A percentile compares a stretch with the other conserved stretches of the same genome.
Conservation (phyloP, 2,329 filamentous ascomycete species). For the Scytalidium sp. region DNA sequence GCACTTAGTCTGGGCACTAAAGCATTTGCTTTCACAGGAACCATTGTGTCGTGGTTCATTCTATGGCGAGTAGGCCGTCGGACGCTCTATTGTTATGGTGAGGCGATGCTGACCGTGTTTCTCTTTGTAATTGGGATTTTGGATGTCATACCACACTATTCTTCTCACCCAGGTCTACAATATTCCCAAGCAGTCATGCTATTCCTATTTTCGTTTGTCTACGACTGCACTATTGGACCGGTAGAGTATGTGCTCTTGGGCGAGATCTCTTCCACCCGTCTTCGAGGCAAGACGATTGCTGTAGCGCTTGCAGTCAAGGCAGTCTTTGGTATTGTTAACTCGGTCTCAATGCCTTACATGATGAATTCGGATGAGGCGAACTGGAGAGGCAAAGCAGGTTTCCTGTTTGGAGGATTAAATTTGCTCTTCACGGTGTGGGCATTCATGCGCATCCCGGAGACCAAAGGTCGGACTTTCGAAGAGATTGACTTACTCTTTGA, state of each 20-base stretch:
- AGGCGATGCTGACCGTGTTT: background rate
- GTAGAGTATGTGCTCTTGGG: constrained; percentile 28
- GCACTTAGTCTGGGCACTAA: constrained; percentile 57
- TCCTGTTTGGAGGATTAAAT: constrained; percentile 30
- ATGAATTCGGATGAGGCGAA: constrained; percentile 38
- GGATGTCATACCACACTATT: too few species aligned
- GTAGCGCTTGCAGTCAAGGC: constrained; percentile 2
- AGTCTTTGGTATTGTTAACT: constrained; percentile 10
- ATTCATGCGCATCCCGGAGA: too few species aligned
- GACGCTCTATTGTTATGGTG: constrained; percentile 39
- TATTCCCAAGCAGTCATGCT: too few species aligned
- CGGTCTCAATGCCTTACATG: constrained; percentile 33
- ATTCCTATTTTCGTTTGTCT: too few species aligned
- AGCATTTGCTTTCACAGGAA: constrained; percentile 46
- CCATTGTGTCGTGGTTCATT: constrained; percentile 46
- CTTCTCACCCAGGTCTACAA: too few species aligned
- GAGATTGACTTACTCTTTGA: constrained; percentile 46
- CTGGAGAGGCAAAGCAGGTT: constrained; percentile 37
- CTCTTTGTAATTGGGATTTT: constrained; percentile 46
- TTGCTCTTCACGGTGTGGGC: background rate
- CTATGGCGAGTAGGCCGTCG: constrained; percentile 44
- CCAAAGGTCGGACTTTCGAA: constrained; percentile 39
- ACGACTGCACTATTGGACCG: constrained; percentile 49
- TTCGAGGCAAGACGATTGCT: constrained; percentile 21
- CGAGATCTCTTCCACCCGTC: constrained; percentile 7